These are phyloP conservation scores for Juncus inflexus DNA, from an alignment of 176 grass and related monocot genomes.

Conservation along the genomic window DNA sequence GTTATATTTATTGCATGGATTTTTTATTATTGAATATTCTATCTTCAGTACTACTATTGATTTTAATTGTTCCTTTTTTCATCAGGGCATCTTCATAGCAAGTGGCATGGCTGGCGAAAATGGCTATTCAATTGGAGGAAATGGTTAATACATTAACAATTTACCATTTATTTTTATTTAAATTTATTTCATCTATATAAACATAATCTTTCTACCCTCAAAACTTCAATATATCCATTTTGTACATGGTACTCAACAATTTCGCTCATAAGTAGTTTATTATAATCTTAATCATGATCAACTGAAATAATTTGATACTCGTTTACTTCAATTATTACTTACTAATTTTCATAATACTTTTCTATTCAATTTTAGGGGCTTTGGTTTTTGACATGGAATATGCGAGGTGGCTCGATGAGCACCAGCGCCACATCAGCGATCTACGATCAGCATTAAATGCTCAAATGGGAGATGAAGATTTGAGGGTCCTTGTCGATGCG, in stretches of 20 bases:
- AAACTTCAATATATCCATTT: not conserved
- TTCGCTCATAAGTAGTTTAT: too few species aligned
- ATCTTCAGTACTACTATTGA: not conserved
- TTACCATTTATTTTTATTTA: not conserved
- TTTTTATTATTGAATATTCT: not conserved
- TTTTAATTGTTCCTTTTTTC: not conserved
- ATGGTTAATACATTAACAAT: slow-evolving; percentile 17
- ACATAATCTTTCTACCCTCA: not conserved
- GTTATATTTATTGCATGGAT: not conserved
- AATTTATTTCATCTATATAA: not conserved
- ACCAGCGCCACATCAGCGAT: slow-evolving; percentile 64
- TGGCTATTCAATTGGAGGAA: slow-evolving; percentile 54
- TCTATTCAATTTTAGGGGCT: slow-evolving; percentile 24
- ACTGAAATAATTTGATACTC: too few species aligned
- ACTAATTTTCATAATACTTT: not conserved
- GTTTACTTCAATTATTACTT: not conserved
- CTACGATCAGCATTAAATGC: slow-evolving; percentile 55
- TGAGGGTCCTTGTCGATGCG: slow-evolving; percentile 51
- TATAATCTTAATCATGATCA: not conserved
- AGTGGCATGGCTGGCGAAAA: slow-evolving; percentile 51
- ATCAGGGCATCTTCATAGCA: slow-evolving; percentile 77
- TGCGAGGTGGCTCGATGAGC: slow-evolving; percentile 83
- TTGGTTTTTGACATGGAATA: slow-evolving; percentile 82
- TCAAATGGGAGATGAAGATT: slow-evolving; percentile 50
- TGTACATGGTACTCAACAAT: too few species aligned